These are phyloP conservation scores for Pelargonium fulgidum DNA, from an alignment of 441 rosid species.

Conservation along the genomic window DNA sequence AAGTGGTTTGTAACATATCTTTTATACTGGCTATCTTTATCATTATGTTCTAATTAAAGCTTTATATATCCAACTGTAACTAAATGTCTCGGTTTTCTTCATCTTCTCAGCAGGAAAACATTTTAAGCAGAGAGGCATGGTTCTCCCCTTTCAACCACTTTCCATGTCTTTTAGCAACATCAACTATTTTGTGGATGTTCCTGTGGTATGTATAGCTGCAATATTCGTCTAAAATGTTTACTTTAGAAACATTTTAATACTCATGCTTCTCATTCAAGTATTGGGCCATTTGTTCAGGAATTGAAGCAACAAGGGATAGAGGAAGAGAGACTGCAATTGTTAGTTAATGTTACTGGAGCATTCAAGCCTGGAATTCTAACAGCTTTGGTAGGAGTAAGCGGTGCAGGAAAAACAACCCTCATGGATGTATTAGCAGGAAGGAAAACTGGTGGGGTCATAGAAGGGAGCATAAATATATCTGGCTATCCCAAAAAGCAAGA, in stretches of 20 bases:
- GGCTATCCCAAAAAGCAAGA: constrained; percentile 66
- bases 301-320: constrained; percentile 52
- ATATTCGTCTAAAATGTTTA: background rate
- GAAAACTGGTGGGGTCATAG: constrained; percentile 61
- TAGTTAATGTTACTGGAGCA: constrained; percentile 72
- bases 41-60: constrained; percentile 2
- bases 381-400: constrained; percentile 88
- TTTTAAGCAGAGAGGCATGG: constrained; percentile 60
- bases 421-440: constrained; percentile 76
- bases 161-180: constrained; percentile 57
- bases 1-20: constrained; percentile 42
- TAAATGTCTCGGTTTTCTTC: constrained; percentile 15
- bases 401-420: constrained; percentile 82
- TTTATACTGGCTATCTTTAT: constrained; percentile 16
- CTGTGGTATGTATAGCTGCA: constrained; percentile 39
- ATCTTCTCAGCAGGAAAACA: constrained; percentile 56
- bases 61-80: background rate
- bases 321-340: constrained; percentile 48
- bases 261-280: background rate
- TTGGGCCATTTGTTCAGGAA: constrained; percentile 32
- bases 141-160: constrained; percentile 80
- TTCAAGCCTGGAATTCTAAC: constrained; percentile 92
- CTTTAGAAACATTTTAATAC: background rate
- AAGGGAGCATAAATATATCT: constrained; percentile 48
- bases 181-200: constrained; percentile 64